Evolutionary conservation across 2,329 filamentous ascomycete species (phyloP).

Genomic region (Stagonosporopsis chrysanthemi): DNA sequence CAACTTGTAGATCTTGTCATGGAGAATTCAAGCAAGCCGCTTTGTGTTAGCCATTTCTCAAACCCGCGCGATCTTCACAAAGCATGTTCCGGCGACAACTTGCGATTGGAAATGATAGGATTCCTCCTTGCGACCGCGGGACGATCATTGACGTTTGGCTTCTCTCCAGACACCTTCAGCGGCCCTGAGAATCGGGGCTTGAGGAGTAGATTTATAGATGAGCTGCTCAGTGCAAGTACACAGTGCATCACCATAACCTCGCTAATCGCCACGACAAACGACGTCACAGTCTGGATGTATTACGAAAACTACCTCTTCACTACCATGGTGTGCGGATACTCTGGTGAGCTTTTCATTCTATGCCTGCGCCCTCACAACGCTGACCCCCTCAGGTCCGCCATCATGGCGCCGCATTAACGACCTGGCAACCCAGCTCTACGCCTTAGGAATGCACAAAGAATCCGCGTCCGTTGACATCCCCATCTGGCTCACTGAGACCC

Average conservation of each 20-base stretch:
- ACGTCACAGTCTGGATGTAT: slow-evolving; percentile 47
- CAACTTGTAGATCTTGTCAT: slow-evolving; percentile 37
- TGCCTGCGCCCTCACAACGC: neutral
- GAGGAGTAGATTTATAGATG: slow-evolving; percentile 37
- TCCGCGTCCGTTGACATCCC: slow-evolving; percentile 34
- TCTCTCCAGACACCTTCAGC: slow-evolving; percentile 30
- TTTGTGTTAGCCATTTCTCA: slow-evolving; percentile 33
- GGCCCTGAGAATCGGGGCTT: slow-evolving; percentile 25
- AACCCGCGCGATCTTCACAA: slow-evolving; percentile 48
- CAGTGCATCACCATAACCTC: slow-evolving; percentile 49
- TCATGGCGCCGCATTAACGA: slow-evolving; percentile 45
- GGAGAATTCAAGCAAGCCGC: slow-evolving; percentile 37
- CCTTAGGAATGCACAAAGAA: slow-evolving; percentile 44
- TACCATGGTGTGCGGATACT: slow-evolving; percentile 47
- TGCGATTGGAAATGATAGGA: slow-evolving; percentile 52
- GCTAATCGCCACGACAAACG: slow-evolving; percentile 50
- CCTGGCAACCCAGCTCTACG: slow-evolving; percentile 41
- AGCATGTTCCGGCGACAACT: slow-evolving; percentile 48
- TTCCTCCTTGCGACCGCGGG: slow-evolving; percentile 50
- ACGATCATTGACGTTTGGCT: slow-evolving; percentile 38
- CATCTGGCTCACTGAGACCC: slow-evolving; percentile 39
- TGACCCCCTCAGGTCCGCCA: slow-evolving; percentile 30
- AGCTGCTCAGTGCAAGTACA: slow-evolving; percentile 47
- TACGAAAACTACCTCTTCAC: slow-evolving; percentile 50
- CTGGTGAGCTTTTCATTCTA: slow-evolving; percentile 31